These are phyloP conservation scores for Pichia occidentalis DNA, from an alignment of 805 yeast genomes.

Conservation along the genomic window DNA sequence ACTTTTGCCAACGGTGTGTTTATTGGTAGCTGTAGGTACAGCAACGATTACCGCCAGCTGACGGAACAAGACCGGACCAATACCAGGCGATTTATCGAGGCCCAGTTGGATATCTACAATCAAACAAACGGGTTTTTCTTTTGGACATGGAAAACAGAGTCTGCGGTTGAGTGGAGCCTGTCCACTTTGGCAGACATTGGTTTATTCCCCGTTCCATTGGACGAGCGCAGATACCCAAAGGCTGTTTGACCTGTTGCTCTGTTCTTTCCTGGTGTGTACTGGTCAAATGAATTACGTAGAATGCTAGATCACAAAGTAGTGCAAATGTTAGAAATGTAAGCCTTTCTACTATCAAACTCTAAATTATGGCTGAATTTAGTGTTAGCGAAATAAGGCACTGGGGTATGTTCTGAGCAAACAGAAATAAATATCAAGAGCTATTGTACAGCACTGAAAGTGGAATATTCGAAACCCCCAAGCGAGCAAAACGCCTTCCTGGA, in stretches of 20 bases:
- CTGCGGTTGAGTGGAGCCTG: slow-evolving; percentile 63
- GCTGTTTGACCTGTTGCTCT: too few relatives aligned
- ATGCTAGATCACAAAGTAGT: too few relatives aligned
- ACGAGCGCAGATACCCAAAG: slow-evolving; percentile 64
- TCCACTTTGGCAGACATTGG: slow-evolving; percentile 40
- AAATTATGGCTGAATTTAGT: slow-evolving; percentile 30
- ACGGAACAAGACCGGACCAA: slow-evolving; percentile 34
- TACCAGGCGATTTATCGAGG: slow-evolving; percentile 51
- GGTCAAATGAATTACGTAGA: too few relatives aligned
- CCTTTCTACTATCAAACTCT: slow-evolving; percentile 36
- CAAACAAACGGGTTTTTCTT: slow-evolving; percentile 54
- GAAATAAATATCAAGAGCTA: slow-evolving; percentile 7
- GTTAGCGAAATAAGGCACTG: slow-evolving; percentile 34
- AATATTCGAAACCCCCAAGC: too few relatives aligned
- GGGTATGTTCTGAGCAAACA: slow-evolving; percentile 18
- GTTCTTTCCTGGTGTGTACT: too few relatives aligned
- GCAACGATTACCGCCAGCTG: slow-evolving; percentile 37
- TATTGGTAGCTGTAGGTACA: slow-evolving; percentile 48
- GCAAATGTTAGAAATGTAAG: slow-evolving; percentile 27
- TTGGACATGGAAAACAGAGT: slow-evolving; percentile 68
- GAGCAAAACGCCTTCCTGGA: too few relatives aligned
- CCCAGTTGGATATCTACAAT: slow-evolving; percentile 50
- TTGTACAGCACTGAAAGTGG: too few relatives aligned
- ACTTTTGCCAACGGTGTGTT: slow-evolving; percentile 34
- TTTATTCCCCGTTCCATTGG: slow-evolving; percentile 59